Conservation (phyloP, 2,329 filamentous ascomycete species). For the Thielaviopsis punctulata region DNA sequence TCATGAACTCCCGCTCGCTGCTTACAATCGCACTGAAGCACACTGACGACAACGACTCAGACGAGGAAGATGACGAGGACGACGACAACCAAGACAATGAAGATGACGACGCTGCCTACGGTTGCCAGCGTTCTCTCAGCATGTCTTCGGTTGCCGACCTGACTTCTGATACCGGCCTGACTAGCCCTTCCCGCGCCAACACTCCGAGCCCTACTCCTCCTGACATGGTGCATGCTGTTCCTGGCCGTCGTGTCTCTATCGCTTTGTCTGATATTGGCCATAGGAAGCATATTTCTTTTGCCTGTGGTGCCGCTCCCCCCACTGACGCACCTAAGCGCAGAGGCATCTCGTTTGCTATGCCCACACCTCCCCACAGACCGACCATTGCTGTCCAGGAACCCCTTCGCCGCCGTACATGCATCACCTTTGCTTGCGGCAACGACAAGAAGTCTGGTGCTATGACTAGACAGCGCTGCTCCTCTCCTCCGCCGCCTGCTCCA, state of each 20-base stretch:
- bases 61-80: conserved; percentile 36
- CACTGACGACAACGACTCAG: conserved; percentile 37
- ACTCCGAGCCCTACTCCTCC: conserved; percentile 77
- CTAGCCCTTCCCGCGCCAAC: conserved; percentile 72
- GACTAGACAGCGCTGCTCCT: conserved; percentile 6
- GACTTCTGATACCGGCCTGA: conserved; percentile 85
- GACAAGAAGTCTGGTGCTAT: neutral
- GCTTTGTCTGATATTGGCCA: conserved; percentile 5
- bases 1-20: conserved; percentile 38
- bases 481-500: conserved; percentile 4
- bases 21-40: conserved; percentile 69
- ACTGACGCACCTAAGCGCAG: neutral
- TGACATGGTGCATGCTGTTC: conserved; percentile 28
- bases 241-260: conserved; percentile 14
- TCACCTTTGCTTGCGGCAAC: conserved; percentile 54
- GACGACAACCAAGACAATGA: conserved; percentile 46
- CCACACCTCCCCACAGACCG: neutral
- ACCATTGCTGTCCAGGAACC: conserved; percentile 2
- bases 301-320: conserved; percentile 6
- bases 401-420: conserved; percentile 37
- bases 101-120: conserved; percentile 41
- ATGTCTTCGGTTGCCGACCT: conserved; percentile 72
- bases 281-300: conserved; percentile 13
- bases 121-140: conserved; percentile 27
- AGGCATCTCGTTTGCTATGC: conserved; percentile 5